Base-by-base conservation (phyloP, 768 basidiomycete species). In the Stropharia rugosoannulata region DNA sequence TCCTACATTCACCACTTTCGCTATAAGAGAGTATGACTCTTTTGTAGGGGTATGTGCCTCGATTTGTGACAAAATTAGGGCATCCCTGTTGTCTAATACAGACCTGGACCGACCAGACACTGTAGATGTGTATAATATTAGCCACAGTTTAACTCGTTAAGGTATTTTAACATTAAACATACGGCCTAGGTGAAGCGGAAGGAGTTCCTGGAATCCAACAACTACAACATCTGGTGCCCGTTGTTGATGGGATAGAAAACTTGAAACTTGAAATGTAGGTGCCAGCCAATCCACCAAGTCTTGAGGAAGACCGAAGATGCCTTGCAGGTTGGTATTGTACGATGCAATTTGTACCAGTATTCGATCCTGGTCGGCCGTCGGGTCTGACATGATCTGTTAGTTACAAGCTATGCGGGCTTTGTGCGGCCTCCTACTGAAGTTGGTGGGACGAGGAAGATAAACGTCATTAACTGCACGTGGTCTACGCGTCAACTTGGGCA, bases 271-370 rank as follows among this genome's bases (percentile, higher is more conserved):
- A 8, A 94, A 71, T 0, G 90, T 90, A 27, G 95, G 93, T 3
- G 84, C 78, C 22, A 98, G 82, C 95, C 95, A 98, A 73, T 92
- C 89, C 3, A 95, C 90, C 44, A 98, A 80, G 65, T 95, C 88
- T 67, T 94, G 90, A 0, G 90, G 89, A 27, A 91, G 68, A 10
- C 87, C 88, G 25, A 75, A 71, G 15, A 83, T 78, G 5, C 87
- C 89, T 70, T 95, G 93, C 6, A 95, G 77, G 65, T 94, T 94
- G 5, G 93, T 93, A 67, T 97, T 97, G 75, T 95, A 97, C 3
- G 92, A 86, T 10, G 89, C 89, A 51, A 93, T 86, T 64, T 93
- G 91, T 5, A 93, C 86, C 51, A 90, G 73, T 18, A 87, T 65
- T 16, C 71, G 74, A 55, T 72, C 72, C 12, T 63, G 36, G 38